These are phyloP conservation scores for Diaporthe sp. DNA, from an alignment of 2,329 filamentous ascomycete genomes.

Conservation along the genomic window DNA sequence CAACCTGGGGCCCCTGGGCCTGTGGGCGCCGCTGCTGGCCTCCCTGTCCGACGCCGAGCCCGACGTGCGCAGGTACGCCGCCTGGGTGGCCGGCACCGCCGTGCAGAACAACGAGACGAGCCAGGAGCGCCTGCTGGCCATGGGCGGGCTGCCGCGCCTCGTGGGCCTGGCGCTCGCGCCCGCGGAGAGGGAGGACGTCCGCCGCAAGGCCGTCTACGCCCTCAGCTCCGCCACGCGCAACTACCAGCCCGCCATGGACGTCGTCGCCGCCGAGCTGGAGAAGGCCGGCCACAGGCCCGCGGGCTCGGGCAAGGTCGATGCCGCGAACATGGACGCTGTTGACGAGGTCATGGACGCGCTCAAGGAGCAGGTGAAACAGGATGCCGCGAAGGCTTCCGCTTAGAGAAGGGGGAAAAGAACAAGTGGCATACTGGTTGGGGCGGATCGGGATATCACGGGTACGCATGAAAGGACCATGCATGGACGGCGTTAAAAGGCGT, in stretches of 20 bases:
- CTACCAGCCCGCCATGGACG: slow-evolving; percentile 86
- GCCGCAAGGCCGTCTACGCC: slow-evolving; percentile 91
- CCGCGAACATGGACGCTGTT: slow-evolving; percentile 87
- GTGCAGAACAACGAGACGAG: slow-evolving; percentile 94
- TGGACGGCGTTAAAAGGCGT: slow-evolving; percentile 54
- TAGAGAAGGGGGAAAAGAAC: slow-evolving; percentile 12
- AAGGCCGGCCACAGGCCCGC: slow-evolving; percentile 63
- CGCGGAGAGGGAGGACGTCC: slow-evolving; percentile 73
- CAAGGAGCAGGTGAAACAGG: slow-evolving; percentile 64
- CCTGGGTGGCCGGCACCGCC: slow-evolving; percentile 94
- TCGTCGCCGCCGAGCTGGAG: slow-evolving; percentile 72
- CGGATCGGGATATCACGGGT: slow-evolving; percentile 31
- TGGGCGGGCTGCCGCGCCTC: slow-evolving; percentile 79
- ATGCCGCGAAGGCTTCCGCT: slow-evolving; percentile 40
- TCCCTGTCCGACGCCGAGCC: slow-evolving; percentile 77
- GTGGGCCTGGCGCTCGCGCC: slow-evolving; percentile 74
- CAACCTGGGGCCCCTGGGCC: slow-evolving; percentile 82
- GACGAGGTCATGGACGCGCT: slow-evolving; percentile 81
- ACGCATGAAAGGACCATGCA: slow-evolving; percentile 46
- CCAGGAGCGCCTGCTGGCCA: slow-evolving; percentile 78
- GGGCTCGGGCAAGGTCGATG: slow-evolving; percentile 76
- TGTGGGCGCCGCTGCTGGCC: slow-evolving; percentile 86
- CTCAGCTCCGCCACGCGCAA: slow-evolving; percentile 90
- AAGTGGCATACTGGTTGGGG: slow-evolving; percentile 15
- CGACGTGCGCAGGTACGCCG: slow-evolving; percentile 85